Conservation (phyloP, 2,329 filamentous ascomycete species). For the Stemphylium lycopersici region DNA sequence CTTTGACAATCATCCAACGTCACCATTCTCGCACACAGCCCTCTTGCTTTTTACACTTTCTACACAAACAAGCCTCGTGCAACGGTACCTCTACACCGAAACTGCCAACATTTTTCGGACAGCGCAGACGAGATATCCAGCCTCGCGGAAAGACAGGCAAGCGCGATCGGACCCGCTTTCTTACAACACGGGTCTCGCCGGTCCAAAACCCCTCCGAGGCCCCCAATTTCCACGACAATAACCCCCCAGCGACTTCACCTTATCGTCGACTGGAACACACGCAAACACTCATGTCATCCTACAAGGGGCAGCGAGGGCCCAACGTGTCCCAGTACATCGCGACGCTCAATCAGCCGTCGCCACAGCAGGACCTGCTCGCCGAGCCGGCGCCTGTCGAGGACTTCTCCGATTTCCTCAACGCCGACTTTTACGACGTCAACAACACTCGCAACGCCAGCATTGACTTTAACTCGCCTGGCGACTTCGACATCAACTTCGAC, state of each 20-base stretch:
- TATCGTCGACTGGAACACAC: constrained; percentile 13
- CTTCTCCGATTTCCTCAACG: constrained; percentile 62
- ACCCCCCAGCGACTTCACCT: constrained; percentile 16
- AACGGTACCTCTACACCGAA: neutral
- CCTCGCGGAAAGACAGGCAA: constrained; percentile 7
- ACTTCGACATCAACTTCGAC: constrained; percentile 40
- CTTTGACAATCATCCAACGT: constrained; percentile 20
- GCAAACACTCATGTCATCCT: constrained; percentile 67
- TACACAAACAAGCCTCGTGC: neutral
- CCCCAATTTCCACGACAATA: constrained; percentile 18
- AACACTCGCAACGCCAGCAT: constrained; percentile 30
- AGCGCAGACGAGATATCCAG: neutral
- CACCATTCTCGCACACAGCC: constrained; percentile 23
- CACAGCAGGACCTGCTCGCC: constrained; percentile 40
- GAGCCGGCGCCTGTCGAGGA: constrained; percentile 52
- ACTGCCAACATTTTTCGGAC: neutral
- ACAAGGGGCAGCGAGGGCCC: constrained; percentile 76
- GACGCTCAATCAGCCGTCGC: constrained; percentile 75
- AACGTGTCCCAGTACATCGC: constrained; percentile 91
- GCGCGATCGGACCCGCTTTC: constrained; percentile 17
- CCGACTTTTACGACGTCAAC: constrained; percentile 73
- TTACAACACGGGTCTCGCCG: constrained; percentile 19
- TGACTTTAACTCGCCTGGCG: constrained; percentile 32
- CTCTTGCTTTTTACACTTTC: constrained; percentile 6
- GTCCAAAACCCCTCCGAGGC: constrained; percentile 21